Evolutionary conservation across 495 filamentous ascomycete species (phyloP), one percentile per base, ranked within the genome.

Genomic region (Penicillium pulvis): DNA sequence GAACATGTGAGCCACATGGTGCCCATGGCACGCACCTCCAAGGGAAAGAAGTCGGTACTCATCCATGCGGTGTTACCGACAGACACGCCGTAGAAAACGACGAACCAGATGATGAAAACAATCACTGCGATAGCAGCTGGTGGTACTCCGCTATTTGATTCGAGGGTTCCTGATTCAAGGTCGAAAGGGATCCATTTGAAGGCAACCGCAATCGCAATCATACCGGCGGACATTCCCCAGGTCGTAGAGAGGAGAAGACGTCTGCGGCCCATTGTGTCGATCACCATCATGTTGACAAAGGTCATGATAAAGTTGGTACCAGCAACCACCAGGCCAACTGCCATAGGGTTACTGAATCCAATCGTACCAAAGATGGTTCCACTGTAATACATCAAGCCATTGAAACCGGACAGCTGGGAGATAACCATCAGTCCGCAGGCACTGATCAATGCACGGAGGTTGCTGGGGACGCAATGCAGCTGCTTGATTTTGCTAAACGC

Each of bases 221-320:
- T 62, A 17, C 71, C 70, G n/a, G 72, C 60, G 16, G 69, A 56
- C 73, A 78, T 81, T 12, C 75, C 79, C 74, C 74, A 78, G 28
- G 77, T 70, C n/a, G 80, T 83, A 51, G 63, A 68, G 16, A 84
- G 64, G 3, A 84, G 65, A 28, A 85, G 71, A 4, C 72, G 67
- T n/a, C 82, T 62, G 14, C 82, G 74, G 12, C 82, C 80, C 39
- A 81, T 58, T 11, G 65, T 64, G 57, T 85, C 82, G 5, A 84
- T 73, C 14, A 79, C 41, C 60, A 77, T 65, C 60, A 84, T 71
- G 57, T 81, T 83, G 43, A 82, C 71, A 30, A 74, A 72, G 3
- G 77, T 82, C 67, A 84, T 81, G 53, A 82, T 55, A 56, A 84
- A 80, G 57, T 83, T 85, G 6, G 80, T 79, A 2, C 69, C 82